These are phyloP conservation scores for Discostella stelligeroides DNA, from an alignment of 108 stramenopile species.

Conservation along the genomic window DNA sequence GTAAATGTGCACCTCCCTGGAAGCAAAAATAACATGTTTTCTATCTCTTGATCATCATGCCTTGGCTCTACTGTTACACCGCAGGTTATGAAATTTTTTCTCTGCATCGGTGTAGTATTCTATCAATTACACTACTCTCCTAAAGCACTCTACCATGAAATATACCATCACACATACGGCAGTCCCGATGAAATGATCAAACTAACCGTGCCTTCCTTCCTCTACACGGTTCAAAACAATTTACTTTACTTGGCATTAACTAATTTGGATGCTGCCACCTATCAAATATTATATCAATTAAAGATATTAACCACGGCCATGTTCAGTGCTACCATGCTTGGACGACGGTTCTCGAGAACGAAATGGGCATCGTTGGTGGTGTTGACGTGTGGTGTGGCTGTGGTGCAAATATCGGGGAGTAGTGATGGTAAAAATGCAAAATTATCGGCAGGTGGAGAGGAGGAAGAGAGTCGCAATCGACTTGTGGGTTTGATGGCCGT, in stretches of 20 bases:
- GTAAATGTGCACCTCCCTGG: too few species aligned
- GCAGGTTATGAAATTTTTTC: conserved; percentile 65
- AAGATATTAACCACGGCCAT: conserved; percentile 99
- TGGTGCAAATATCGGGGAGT: conserved; percentile 85
- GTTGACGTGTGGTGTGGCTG: conserved; percentile 90
- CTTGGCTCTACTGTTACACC: too few species aligned
- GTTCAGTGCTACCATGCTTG: conserved; percentile 91
- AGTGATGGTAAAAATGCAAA: conserved; percentile 24
- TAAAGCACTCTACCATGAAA: conserved; percentile 16
- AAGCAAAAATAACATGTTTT: too few species aligned
- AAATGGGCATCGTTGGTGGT: conserved; percentile 90
- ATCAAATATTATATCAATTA: conserved; percentile 97
- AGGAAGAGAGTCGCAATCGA: conserved; percentile 54
- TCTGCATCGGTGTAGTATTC: conserved; percentile 71
- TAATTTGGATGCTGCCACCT: conserved; percentile 96
- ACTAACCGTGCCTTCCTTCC: conserved; percentile 93
- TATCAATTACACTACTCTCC: conserved; percentile 48
- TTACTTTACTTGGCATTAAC: conserved; percentile 94
- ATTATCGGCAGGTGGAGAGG: not conserved
- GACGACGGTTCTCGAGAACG: conserved; percentile 62
- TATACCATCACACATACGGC: conserved; percentile 38
- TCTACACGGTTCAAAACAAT: conserved; percentile 98
- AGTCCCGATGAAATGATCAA: conserved; percentile 88
- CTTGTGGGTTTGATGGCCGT: conserved; percentile 90
- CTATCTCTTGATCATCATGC: too few species aligned